Evolutionary conservation across 768 basidiomycete species (phyloP), one percentile per base, ranked within the genome.

Genomic region (Lentinula raphanica): DNA sequence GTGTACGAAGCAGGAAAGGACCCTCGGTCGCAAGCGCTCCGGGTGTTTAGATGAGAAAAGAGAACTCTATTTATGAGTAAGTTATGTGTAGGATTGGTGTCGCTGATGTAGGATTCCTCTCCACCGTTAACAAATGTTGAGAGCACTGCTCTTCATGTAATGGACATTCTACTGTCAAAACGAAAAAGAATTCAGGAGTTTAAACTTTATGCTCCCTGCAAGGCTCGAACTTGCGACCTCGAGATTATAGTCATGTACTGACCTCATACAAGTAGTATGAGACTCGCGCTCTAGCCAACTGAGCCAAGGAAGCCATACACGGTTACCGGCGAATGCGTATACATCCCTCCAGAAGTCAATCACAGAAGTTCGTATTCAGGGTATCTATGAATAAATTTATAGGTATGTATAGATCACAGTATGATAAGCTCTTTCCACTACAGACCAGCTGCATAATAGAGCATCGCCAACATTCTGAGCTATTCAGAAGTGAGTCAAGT

Each of bases 391-490:
- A 40, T 19, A 19, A 40, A 19, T 40, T n/a, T 15, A 40, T 19
- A 19, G 39, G 39, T 40, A 40, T 19, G n/a, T n/a, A n/a, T n/a
- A n/a, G n/a, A n/a, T n/a, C n/a, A n/a, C n/a, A 40, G 17, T 19
- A 17, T 8, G 32, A 7, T 35, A 8, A n/a, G 15, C 17, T 46
- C 45, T 46, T 25, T 35, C 8, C 13, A 21, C 25, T 53, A 76
- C 66, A 78, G 68, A 58, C 76, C 74, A 55, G 74, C 75, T 56
- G 74, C 71, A 56, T 73, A 60, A 38, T 80, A 76, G 45, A 81
- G 66, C 38, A 82, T 70, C 27, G 77, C 81, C 45, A 83, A 67
- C 39, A 81, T 64, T 64, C 74, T 75, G 65, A 75, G 76, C 79
- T 82, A 53, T 1, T 58, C 5, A 56, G 23, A 42, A 60, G 60